Percentiles rank a stretch among this genome's conserved stretches.
Evolutionary conservation across 1,284 basidiomycete species (phyloP).

Genomic region (Cutaneotrichosporon sp.): DNA sequence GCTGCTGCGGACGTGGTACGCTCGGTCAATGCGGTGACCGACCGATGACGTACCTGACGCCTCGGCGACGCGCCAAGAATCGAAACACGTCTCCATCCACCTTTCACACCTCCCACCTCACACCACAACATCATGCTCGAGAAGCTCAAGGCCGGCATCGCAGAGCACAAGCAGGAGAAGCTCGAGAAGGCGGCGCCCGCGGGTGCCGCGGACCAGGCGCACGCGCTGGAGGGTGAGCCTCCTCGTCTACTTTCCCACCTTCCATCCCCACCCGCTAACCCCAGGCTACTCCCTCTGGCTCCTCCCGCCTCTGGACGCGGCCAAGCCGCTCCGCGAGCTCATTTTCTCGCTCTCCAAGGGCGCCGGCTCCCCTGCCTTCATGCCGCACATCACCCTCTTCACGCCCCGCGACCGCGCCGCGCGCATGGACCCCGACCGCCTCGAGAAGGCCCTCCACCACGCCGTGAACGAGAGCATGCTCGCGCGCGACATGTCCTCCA

Average conservation of each 20-base stretch:
- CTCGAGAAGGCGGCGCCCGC: neutral
- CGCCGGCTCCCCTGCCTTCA: slow-evolving; percentile 29
- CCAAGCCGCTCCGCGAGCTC: slow-evolving; percentile 13
- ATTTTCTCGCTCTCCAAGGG: slow-evolving; percentile 17
- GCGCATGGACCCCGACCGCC: neutral
- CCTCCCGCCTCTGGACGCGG: slow-evolving; percentile 12
- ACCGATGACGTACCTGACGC: neutral
- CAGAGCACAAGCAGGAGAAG: slow-evolving; percentile 1
- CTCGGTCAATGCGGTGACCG: neutral
- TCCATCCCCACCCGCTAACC: slow-evolving; percentile 1
- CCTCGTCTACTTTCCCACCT: neutral
- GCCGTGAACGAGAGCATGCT: slow-evolving; percentile 2
- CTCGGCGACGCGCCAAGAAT: neutral
- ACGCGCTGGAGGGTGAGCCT: neutral
- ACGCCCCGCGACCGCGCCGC: slow-evolving; percentile 23
- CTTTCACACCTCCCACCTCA: neutral
- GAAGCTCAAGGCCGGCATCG: neutral
- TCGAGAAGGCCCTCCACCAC: slow-evolving; percentile 7
- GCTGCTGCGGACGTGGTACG: neutral
- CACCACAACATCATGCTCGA: slow-evolving; percentile 7
- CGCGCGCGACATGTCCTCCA: neutral
- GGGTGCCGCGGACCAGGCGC: neutral
- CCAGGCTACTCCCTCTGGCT: slow-evolving; percentile 33
- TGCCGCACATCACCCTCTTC: slow-evolving; percentile 42
- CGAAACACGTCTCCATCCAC: neutral